Percentiles rank a stretch among this genome's conserved stretches.
phyloP scores from a whole-genome alignment of 2,329 filamentous ascomycete genomes.

The Epichloe gansuensis region DNA sequence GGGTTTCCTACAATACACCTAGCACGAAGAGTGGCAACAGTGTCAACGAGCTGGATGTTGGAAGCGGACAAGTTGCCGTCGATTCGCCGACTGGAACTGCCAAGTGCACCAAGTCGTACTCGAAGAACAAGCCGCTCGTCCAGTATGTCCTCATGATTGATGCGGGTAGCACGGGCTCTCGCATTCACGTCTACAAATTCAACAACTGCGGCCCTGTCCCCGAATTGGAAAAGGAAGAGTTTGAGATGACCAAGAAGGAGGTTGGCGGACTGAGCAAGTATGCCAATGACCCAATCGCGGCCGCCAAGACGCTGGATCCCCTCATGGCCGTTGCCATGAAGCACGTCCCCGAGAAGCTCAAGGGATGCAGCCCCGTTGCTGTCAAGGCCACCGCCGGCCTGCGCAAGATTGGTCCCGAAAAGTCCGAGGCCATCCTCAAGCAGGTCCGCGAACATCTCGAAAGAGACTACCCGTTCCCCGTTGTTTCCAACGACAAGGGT shows the following conservation, averaged over 20 bases:
- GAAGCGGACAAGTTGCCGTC: conserved; percentile 34
- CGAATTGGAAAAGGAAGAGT: conserved; percentile 83
- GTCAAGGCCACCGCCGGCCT: conserved; percentile 96
- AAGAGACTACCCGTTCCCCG: conserved; percentile 84
- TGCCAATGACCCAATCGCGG: conserved; percentile 71
- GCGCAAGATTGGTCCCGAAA: conserved; percentile 70
- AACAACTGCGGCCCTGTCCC: conserved; percentile 97
- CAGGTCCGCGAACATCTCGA: conserved; percentile 78
- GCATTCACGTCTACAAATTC: conserved; percentile 98
- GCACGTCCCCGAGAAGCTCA: conserved; percentile 76
- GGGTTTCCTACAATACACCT: conserved; percentile 10
- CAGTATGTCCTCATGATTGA: conserved; percentile 99
- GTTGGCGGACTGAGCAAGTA: conserved; percentile 81
- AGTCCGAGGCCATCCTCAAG: conserved; percentile 72
- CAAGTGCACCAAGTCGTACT: conserved; percentile 72
- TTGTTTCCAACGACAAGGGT: conserved; percentile 71
- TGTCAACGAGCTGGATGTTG: conserved; percentile 17
- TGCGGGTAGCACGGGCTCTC: conserved; percentile 91
- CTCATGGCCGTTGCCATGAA: conserved; percentile 79
- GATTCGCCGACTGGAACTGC: conserved; percentile 55
- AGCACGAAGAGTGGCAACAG: background rate
- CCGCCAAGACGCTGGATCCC: conserved; percentile 78
- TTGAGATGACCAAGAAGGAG: conserved; percentile 84
- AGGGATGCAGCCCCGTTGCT: conserved; percentile 86
- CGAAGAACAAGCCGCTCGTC: conserved; percentile 81